Evolutionary conservation across 2,329 filamentous ascomycete species (phyloP).

Genomic region (Shiraia bambusicola): DNA sequence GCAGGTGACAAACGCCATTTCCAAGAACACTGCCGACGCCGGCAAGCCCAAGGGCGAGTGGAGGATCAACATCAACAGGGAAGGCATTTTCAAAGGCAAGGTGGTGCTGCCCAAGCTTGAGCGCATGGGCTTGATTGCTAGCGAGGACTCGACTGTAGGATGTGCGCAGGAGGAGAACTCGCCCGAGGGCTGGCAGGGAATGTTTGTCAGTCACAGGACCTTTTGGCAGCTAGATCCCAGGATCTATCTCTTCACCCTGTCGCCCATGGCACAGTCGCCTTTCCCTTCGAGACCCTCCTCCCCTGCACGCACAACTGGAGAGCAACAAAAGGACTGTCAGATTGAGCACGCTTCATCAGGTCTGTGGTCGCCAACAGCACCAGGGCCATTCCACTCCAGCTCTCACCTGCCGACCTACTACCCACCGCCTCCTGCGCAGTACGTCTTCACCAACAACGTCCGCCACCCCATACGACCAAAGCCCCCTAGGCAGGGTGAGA

Average conservation of each 20-base stretch:
- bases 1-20: constrained; percentile 63
- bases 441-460: constrained; percentile 73
- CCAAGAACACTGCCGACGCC: constrained; percentile 61
- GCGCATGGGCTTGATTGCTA: constrained; percentile 83
- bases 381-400: constrained; percentile 75
- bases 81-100: constrained; percentile 82
- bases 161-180: constrained; percentile 62
- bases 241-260: constrained; percentile 83
- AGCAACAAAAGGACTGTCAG: constrained; percentile 30
- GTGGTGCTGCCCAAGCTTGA: constrained; percentile 88
- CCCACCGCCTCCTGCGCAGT: constrained; percentile 79
- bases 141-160: constrained; percentile 74
- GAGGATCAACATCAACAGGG: constrained; percentile 78
- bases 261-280: constrained; percentile 57
- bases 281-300: constrained; percentile 55
- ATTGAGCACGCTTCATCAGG: constrained; percentile 36
- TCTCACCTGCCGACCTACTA: constrained; percentile 91
- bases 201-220: constrained; percentile 77
- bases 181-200: constrained; percentile 68
- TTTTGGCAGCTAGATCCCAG: constrained; percentile 94
- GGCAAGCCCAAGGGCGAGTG: constrained; percentile 83
- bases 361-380: constrained; percentile 45
- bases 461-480: constrained; percentile 87
- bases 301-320: constrained; percentile 42
- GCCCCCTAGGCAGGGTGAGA: constrained; percentile 84